Base-by-base conservation (phyloP, 352 stramenopile species). In the Phytophthora citrophthora region DNA sequence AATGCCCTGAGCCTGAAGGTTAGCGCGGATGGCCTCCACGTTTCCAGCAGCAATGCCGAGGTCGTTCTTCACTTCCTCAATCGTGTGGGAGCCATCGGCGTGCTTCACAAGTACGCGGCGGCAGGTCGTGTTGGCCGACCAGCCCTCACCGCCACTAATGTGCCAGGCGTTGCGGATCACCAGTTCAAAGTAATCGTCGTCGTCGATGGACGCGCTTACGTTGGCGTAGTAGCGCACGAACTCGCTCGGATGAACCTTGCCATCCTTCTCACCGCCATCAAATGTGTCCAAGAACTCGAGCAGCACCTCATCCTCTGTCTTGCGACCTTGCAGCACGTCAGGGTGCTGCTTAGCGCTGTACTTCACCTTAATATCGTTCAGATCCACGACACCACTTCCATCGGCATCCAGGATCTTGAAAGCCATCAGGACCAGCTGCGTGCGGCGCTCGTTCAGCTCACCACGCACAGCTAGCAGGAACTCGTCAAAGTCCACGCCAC, bases 131-230 rank as follows among this genome's bases (percentile, higher is more conserved):
- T 97, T 97, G 31, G 71, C 86, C 13, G 65, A 78, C 79, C 76
- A 88, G 51, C 92, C 91, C 54, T 94, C 79, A 24, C 91, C 91
- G 7, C 88, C 88, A 46, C 80, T 90, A 10, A 96, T 92, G 68
- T 93, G 86, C 86, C 86, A 94, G 20, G 83, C 83, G 46, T 96
- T 97, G 54, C 90, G 84, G 66, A 97, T 96, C 81, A 98, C 93
- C 40, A 97, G 76, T 70, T 97, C 91, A 60, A 97, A 97, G 81
- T 97, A 97, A 72, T 96, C 89, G 64, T 97, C 92, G 57, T 91
- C 77, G 56, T 96, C 85, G 54, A 97, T 97, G 27, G 81, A 94
- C 40, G 91, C 89, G 55, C 88, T 95, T 39, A 97, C 72, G 54
- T 96, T 97, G 18, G 75, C 72, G 68, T 97, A 97, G 79, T 98